These are phyloP conservation scores for Dactylellina haptotyla DNA, from an alignment of 2,329 filamentous ascomycete species.

Conservation along the genomic window DNA sequence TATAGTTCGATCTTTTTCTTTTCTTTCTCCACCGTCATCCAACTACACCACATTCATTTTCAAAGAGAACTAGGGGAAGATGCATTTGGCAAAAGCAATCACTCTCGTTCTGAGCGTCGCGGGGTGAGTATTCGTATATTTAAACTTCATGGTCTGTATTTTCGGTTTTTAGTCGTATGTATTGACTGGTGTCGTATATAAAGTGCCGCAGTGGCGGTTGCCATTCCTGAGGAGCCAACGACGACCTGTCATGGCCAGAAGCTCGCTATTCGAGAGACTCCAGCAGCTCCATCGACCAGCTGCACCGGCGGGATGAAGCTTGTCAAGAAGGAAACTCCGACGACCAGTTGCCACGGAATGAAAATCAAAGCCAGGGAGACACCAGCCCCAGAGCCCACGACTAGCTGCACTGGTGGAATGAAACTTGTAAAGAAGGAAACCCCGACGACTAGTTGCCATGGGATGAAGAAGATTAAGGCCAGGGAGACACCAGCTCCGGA, in stretches of 20 bases:
- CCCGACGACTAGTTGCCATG: too few species aligned
- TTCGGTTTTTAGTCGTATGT: background rate
- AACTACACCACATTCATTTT: background rate
- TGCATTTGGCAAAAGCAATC: slow-evolving; percentile 13
- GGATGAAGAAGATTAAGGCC: too few species aligned
- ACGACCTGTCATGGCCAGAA: background rate
- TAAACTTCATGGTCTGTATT: background rate
- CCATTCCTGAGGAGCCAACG: background rate
- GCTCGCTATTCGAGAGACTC: too few species aligned
- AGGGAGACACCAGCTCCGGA: too few species aligned
- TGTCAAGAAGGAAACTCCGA: too few species aligned
- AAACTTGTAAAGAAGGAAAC: too few species aligned
- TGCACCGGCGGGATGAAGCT: too few species aligned
- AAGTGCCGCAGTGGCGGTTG: background rate
- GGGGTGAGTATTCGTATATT: background rate
- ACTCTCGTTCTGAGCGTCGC: background rate
- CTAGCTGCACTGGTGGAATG: too few species aligned
- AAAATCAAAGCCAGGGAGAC: too few species aligned
- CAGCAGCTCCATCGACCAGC: background rate
- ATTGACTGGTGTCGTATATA: background rate
- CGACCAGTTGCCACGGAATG: too few species aligned
- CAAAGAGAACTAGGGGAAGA: background rate
- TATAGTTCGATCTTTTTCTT: background rate
- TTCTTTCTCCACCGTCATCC: background rate
- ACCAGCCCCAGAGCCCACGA: too few species aligned